Percentiles rank a stretch among this genome's conserved stretches.
These are phyloP conservation scores for Fusarium hainanense DNA, from an alignment of 2,329 filamentous ascomycete genomes.

Conservation along the genomic window DNA sequence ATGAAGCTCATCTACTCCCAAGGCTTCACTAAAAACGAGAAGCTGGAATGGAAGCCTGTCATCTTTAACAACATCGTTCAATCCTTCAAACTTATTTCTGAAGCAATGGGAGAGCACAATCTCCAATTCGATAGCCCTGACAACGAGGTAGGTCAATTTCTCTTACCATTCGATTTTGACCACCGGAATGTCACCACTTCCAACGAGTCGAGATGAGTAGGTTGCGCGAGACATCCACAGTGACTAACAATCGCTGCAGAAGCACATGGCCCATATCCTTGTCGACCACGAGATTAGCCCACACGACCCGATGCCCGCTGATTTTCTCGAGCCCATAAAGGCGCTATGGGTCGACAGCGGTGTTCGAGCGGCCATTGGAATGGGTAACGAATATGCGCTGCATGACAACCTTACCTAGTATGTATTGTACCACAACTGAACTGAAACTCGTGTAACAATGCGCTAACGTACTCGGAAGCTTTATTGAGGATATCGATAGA, in stretches of 20 bases:
- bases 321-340: slow-evolving; percentile 85
- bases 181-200: background rate
- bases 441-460: background rate
- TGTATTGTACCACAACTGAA: slow-evolving; percentile 50
- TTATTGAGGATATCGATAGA: slow-evolving; percentile 81
- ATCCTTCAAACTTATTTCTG: slow-evolving; percentile 88
- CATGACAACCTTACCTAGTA: slow-evolving; percentile 97
- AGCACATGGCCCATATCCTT: slow-evolving; percentile 80
- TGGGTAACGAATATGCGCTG: slow-evolving; percentile 95
- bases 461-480: slow-evolving; percentile 64
- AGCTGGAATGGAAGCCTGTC: slow-evolving; percentile 92
- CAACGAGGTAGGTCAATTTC: slow-evolving; percentile 73
- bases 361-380: slow-evolving; percentile 86
- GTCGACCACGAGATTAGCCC: slow-evolving; percentile 84
- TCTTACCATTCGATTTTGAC: background rate
- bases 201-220: background rate
- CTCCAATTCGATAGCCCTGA: slow-evolving; percentile 82
- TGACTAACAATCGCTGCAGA: slow-evolving; percentile 64
- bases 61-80: slow-evolving; percentile 96
- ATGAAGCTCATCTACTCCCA: slow-evolving; percentile 98
- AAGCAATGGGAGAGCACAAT: slow-evolving; percentile 88
- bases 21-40: slow-evolving; percentile 89
- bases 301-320: slow-evolving; percentile 81
- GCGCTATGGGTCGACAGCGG: slow-evolving; percentile 85
- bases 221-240: slow-evolving; percentile 36